Base-by-base conservation (phyloP, 1,139 yeast genomes). In the Zhuliangozyma parablackwelliae region DNA sequence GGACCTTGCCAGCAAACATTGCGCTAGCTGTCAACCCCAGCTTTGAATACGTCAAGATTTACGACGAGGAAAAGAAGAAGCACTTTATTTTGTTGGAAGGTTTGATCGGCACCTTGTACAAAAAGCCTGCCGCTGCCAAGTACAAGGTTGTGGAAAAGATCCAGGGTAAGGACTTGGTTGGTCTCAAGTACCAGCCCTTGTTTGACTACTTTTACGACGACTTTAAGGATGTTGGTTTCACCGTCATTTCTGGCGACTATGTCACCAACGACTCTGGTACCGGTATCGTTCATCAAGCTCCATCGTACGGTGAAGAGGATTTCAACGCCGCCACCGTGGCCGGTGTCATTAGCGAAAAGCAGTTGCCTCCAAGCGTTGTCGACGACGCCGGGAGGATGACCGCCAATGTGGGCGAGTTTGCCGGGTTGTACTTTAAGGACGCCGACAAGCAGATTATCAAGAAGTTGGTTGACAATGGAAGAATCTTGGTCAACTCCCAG, bases 301-400 rank as follows among this genome's bases (percentile, higher is more conserved):
- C 99, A 48, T 94, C 98, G 35, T 94, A 89, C 69, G 99, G 99
- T 83, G 99, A 92, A 69, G 95, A 82, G 65, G 99, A 94, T 90
- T 89, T 80, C 75, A 76, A 74, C 47, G 95, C 83, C 46, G 85
- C 95, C 53, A 70, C 79, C 36, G 78, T 72, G 30, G 77, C 80
- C 29, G 97, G 96, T 43, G 69, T 92, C 53, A 83, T 90, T 47
- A 62, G 60, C 48, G 88, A 80, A 54, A 80, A 75, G 43, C 64
- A 77, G 49, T 63, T 72, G 10, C 92, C 97, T 37, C 98, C 98
- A 48, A 86, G 86, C 58, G 96, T 97, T 20, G 85, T 94, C 38
- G 97, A 92, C 61, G 98, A 90, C 59, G 71, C 76, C 42, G 99
- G 99, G 60, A 72, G 70, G 45, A 88, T 90, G 72, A 85, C 94